Evolutionary conservation across 768 basidiomycete genomes (phyloP).

Genomic region (Pisolithus tinctorius): DNA sequence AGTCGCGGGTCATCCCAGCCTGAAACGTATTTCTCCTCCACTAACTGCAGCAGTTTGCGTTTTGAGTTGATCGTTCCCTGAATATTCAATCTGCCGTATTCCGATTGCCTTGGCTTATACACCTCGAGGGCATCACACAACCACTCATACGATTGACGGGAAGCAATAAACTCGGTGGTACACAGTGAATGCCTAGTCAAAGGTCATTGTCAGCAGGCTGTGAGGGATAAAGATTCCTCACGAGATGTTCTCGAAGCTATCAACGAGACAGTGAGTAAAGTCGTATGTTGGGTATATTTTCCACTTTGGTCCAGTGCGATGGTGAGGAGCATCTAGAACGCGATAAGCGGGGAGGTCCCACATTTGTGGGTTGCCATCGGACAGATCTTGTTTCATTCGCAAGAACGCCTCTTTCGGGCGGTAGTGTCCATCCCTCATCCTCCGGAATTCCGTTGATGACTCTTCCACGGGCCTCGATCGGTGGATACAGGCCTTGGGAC

Average conservation of each 20-base stretch:
- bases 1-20: conserved; percentile 98
- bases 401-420: conserved; percentile 87
- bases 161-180: conserved; percentile 91
- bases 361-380: conserved; percentile 95
- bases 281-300: conserved; percentile 98
- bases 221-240: conserved; percentile 37
- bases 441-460: conserved; percentile 81
- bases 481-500: conserved; percentile 81
- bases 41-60: conserved; percentile 86
- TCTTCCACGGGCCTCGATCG: conserved; percentile 81
- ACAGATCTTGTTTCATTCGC: conserved; percentile 95
- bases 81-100: conserved; percentile 88
- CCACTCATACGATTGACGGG: conserved; percentile 98
- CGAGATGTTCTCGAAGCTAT: conserved; percentile 99
- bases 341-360: conserved; percentile 99
- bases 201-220: background rate
- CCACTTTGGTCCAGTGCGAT: conserved; percentile 91
- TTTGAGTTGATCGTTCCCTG: conserved; percentile 97
- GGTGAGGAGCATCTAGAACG: conserved; percentile 84
- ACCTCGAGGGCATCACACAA: conserved; percentile 95
- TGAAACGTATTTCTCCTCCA: conserved; percentile 73
- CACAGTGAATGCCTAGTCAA: conserved; percentile 86
- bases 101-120: conserved; percentile 95
- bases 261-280: conserved; percentile 95
- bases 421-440: conserved; percentile 89